Evolutionary conservation across 2,329 filamentous ascomycete species (phyloP), one percentile per base, ranked within the genome.

Genomic region (Colletotrichum sp.): DNA sequence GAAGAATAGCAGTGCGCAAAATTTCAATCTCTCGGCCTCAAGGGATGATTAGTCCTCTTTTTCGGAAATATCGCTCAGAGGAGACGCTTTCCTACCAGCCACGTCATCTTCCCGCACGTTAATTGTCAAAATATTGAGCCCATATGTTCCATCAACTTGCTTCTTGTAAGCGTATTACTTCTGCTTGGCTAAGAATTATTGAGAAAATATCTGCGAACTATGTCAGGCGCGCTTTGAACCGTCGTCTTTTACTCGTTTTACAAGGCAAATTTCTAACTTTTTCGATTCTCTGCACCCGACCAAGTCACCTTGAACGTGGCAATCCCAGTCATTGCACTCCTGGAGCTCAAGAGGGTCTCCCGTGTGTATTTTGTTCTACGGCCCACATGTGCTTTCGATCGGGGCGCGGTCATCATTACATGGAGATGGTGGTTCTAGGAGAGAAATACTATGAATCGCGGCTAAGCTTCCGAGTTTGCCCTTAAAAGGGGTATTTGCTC

Each of bases 1-100:
- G 89, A 85, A 49, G 10, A n/a, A 21, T 6, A 49, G 44, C 44
- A n/a, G n/a, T 12, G 44, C 18, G 44, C 44, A 49, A 7, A 7
- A 49, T 49, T 44, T 44, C 39, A 44, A n/a, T 0, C 9, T 10
- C 9, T n/a, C 39, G 18, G 39, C 9, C 39, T n/a, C 39, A n/a
- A 44, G 39, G 6, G 8, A 18, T 44, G 39, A n/a, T 44, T n/a
- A 44, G 39, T 44, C 3, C 39, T 44, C 18, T 44, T 9, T 3
- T 44, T 44, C 8, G 39, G 18, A 44, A 44, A n/a, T 44, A 10
- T n/a, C 2, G 8, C 39, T 44, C 39, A 44, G 1, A n/a, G 39
- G 39, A 44, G 9, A n/a, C 18, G 9, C 39, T 44, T n/a, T 44
- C 9, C 39, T n/a, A 44, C 39, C 16, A 39, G 1, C 36, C 18